These are phyloP conservation scores for Neopestalotiopsis sp. DNA, from an alignment of 2,329 filamentous ascomycete species.

Conservation along the genomic window DNA sequence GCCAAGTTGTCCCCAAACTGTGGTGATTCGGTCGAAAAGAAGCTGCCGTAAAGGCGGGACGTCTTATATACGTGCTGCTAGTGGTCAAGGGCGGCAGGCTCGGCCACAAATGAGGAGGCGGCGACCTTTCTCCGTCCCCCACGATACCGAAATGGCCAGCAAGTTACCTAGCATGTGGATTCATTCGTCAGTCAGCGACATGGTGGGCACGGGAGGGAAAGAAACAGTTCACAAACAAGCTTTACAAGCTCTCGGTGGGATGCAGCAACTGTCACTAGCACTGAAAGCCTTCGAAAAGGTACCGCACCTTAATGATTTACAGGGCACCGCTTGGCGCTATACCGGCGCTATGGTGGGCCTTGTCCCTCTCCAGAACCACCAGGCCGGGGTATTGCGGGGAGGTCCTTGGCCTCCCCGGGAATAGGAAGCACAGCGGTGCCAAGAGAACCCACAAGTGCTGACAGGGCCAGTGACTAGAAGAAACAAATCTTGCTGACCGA, in stretches of 20 bases:
- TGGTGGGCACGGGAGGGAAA: background rate
- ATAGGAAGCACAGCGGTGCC: background rate
- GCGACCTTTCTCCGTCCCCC: background rate
- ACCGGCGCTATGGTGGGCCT: background rate
- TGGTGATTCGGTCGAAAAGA: background rate
- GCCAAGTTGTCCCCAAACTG: background rate
- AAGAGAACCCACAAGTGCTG: background rate
- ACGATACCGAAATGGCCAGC: background rate
- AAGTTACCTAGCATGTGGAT: background rate
- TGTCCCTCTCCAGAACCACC: background rate
- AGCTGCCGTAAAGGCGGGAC: background rate
- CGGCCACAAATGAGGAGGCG: background rate
- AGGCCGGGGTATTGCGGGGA: slow-evolving; percentile 1
- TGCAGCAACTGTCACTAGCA: background rate
- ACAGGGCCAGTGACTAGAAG: background rate
- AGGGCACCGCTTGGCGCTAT: background rate
- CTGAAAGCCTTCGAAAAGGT: background rate
- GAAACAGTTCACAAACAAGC: background rate
- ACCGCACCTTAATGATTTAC: background rate
- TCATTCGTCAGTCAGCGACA: background rate
- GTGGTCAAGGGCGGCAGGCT: background rate
- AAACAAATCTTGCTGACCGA: no score
- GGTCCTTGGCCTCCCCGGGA: background rate
- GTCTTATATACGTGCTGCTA: background rate
- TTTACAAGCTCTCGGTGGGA: background rate